A percentile compares a stretch with the other conserved stretches of the same genome.
These are phyloP conservation scores for Lecanoromycetidae sp. DNA, from an alignment of 2,329 filamentous ascomycete species.

Conservation along the genomic window DNA sequence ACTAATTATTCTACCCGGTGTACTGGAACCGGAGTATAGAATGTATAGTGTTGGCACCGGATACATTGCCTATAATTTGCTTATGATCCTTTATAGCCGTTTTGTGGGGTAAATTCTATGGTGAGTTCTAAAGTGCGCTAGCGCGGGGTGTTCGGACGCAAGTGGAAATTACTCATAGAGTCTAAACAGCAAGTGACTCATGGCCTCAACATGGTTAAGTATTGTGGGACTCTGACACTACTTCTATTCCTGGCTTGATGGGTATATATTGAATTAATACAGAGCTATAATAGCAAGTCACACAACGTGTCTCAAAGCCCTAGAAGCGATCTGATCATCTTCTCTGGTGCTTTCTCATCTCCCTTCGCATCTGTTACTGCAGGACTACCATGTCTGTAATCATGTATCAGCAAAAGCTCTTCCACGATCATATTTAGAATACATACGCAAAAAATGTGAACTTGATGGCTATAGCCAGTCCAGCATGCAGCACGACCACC, in stretches of 20 bases:
- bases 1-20: too few relatives aligned
- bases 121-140: conserved; percentile 1
- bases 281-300: neutral
- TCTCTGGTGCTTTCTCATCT: conserved; percentile 6
- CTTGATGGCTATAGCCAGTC: conserved; percentile 88
- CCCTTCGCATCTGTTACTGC: conserved; percentile 6
- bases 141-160: neutral
- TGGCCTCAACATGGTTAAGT: neutral
- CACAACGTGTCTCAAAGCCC: conserved; percentile 1
- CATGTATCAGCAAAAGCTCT: neutral
- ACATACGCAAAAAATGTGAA: conserved; percentile 75
- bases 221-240: too few relatives aligned
- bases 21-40: too few relatives aligned
- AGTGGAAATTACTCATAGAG: neutral
- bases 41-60: neutral
- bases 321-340: conserved; percentile 12
- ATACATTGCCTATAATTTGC: too few relatives aligned
- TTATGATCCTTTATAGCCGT: too few relatives aligned
- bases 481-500: conserved; percentile 75
- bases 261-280: conserved; percentile 3
- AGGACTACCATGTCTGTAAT: conserved; percentile 17
- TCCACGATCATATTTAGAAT: neutral
- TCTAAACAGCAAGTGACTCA: neutral
- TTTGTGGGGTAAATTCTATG: too few relatives aligned
- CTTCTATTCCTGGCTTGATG: neutral